Evolutionary conservation across 495 filamentous ascomycete species (phyloP).

Genomic region (Diplogelasinospora grovesii): DNA sequence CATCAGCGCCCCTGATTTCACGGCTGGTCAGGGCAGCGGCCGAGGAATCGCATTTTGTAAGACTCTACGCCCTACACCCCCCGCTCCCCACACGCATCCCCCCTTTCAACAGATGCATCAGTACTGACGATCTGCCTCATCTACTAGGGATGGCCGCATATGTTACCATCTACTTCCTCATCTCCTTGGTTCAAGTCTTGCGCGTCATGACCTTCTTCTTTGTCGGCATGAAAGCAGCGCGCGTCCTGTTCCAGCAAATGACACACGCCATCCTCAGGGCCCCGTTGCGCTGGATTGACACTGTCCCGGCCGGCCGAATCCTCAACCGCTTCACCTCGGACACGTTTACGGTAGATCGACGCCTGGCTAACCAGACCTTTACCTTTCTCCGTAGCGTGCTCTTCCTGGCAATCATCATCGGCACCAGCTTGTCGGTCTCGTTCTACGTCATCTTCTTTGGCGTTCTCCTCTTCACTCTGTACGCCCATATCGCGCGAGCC

Average conservation of each 20-base stretch:
- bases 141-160: too few relatives aligned
- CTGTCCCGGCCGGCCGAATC: slow-evolving; percentile 41
- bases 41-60: too few relatives aligned
- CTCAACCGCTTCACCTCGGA: slow-evolving; percentile 47
- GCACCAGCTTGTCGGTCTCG: slow-evolving; percentile 16
- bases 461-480: slow-evolving; percentile 16
- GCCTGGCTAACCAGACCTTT: slow-evolving; percentile 17
- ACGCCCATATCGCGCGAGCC: slow-evolving; percentile 25
- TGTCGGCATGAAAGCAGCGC: slow-evolving; percentile 30
- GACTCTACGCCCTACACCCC: too few relatives aligned
- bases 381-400: slow-evolving; percentile 10
- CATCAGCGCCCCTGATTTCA: too few relatives aligned
- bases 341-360: slow-evolving; percentile 32
- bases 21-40: too few relatives aligned
- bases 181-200: slow-evolving; percentile 22
- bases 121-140: too few relatives aligned
- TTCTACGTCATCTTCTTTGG: slow-evolving; percentile 21
- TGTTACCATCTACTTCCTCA: too few relatives aligned
- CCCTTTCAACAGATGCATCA: too few relatives aligned
- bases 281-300: slow-evolving; percentile 46
- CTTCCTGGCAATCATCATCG: slow-evolving; percentile 18
- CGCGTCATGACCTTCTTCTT: slow-evolving; percentile 21
- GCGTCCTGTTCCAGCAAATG: slow-evolving; percentile 33
- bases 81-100: too few relatives aligned
- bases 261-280: slow-evolving; percentile 38